A percentile compares a stretch with the other conserved stretches of the same genome.
Evolutionary conservation across 139 green algal species (phyloP).

Genomic region (Spirogloea muscicola): DNA sequence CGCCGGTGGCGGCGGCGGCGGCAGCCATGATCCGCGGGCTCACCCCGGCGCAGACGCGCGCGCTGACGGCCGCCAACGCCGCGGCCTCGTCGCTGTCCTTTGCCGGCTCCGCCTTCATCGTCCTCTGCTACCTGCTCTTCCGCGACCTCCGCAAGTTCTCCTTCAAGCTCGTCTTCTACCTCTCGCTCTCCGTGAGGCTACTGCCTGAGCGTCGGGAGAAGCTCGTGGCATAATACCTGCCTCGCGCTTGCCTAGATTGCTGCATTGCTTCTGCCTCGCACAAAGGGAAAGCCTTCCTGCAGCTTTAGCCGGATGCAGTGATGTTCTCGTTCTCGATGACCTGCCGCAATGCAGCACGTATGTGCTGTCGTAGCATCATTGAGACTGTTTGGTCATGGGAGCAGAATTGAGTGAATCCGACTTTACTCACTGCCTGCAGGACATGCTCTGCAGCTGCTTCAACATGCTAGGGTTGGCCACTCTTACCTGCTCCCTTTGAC

Average conservation of each 20-base stretch:
- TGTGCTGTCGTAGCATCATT: too few species aligned
- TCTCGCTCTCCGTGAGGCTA: constrained; percentile 37
- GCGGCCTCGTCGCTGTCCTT: constrained; percentile 22
- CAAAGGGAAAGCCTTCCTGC: too few species aligned
- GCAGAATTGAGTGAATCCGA: too few species aligned
- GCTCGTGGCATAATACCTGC: too few species aligned
- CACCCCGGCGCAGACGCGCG: not conserved
- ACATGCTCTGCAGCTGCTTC: constrained; percentile 14
- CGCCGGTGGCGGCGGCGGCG: too few species aligned
- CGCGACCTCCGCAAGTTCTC: constrained; percentile 40
- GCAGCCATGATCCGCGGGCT: constrained; percentile 10
- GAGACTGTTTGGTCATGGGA: too few species aligned
- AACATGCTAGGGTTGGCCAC: constrained; percentile 29
- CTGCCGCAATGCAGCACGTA: too few species aligned
- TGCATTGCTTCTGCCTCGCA: too few species aligned
- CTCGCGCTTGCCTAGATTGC: too few species aligned
- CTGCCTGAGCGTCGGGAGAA: not conserved
- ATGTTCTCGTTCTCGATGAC: too few species aligned
- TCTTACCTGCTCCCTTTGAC: not conserved
- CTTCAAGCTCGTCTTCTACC: constrained; percentile 41
- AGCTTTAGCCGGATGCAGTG: too few species aligned
- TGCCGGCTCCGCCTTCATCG: constrained; percentile 23
- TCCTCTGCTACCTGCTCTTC: constrained; percentile 46
- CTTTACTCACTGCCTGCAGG: constrained; percentile 19
- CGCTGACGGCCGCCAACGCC: constrained; percentile 17